These are phyloP conservation scores for Avena atlantica DNA, from an alignment of 176 grass and related monocot genomes.

Conservation along the genomic window DNA sequence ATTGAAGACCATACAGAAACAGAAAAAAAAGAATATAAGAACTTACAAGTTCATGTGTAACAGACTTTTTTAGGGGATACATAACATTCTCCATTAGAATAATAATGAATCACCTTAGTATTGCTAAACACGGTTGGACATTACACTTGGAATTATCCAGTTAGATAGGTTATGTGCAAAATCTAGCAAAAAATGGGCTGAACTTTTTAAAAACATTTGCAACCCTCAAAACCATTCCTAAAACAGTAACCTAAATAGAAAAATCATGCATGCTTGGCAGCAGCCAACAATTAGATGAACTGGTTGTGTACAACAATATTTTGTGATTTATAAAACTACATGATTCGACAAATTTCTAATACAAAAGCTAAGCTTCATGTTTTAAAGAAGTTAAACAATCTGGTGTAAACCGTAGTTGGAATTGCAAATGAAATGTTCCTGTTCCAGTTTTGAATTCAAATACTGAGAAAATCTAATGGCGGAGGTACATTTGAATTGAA, in stretches of 20 bases:
- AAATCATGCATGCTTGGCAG: conserved; percentile 1
- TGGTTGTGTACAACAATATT: conserved; percentile 8
- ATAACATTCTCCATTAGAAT: not conserved
- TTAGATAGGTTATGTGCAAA: conserved; percentile 24
- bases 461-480: not conserved
- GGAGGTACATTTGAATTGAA: not conserved
- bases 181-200: conserved; percentile 19
- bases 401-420: not conserved
- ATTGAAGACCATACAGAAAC: conserved; percentile 29
- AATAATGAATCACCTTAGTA: not conserved
- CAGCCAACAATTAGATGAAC: not conserved
- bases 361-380: not conserved
- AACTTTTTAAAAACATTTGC: conserved; percentile 36
- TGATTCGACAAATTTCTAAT: conserved; percentile 11
- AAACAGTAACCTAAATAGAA: conserved; percentile 8
- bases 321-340: not conserved
- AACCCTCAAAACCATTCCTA: conserved; percentile 7
- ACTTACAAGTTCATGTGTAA: conserved; percentile 9
- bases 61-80: not conserved
- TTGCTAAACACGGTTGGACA: conserved; percentile 18
- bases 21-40: conserved; percentile 19
- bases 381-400: not conserved
- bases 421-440: conserved; percentile 18
- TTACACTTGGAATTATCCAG: conserved; percentile 20
- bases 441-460: conserved; percentile 5